Evolutionary conservation across 2,329 filamentous ascomycete genomes (phyloP), one percentile per base, ranked within the genome.

Genomic region (Pezicula carpinea): DNA sequence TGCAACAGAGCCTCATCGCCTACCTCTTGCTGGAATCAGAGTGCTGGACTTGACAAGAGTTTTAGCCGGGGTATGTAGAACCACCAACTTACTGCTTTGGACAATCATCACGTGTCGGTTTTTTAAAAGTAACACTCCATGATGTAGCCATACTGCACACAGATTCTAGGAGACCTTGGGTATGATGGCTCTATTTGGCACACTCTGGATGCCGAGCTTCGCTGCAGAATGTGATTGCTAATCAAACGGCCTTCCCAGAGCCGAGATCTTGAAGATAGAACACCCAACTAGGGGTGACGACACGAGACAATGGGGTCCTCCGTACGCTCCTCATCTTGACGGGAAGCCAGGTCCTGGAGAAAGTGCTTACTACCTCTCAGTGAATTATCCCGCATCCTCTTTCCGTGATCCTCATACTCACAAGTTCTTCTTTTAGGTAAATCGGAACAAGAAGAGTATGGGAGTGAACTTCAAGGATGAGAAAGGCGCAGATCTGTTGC

Each of bases 11-110:
- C 35, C 36, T 22, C 17, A 40, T 8, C 46, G 21, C 18, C 64
- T 84, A 34, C 91, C 92, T 21, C 76, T 97, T 56, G 80, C 87
- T 26, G 91, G 91, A 1, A 85, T 93, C 56, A 82, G 87, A 45
- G 89, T 97, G 18, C 76, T 97, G 51, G 92, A 97, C 65, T 92
- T 97, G 88, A 96, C 91, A 4, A 80, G 92, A 69, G 92, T 97
- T 3, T 70, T 96, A 52, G 92, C 92, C 52, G 92, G 92, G 48
- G 91, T 96, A 48, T 40, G 45, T 49, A 35, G 6, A 17, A 35
- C n/a, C n/a, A 35, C 18, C 5, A 35, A 29, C 8, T 29, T 11
- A 11, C 26, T 29, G 26, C 13, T 29, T 3, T 29, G 26, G 6
- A 29, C 1, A 29, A 10, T 29, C 26, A 29, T 29, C 26, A 29